Conservation (phyloP, 371 early-diverging fungal genomes). For the Syncephalastrum racemosum region DNA sequence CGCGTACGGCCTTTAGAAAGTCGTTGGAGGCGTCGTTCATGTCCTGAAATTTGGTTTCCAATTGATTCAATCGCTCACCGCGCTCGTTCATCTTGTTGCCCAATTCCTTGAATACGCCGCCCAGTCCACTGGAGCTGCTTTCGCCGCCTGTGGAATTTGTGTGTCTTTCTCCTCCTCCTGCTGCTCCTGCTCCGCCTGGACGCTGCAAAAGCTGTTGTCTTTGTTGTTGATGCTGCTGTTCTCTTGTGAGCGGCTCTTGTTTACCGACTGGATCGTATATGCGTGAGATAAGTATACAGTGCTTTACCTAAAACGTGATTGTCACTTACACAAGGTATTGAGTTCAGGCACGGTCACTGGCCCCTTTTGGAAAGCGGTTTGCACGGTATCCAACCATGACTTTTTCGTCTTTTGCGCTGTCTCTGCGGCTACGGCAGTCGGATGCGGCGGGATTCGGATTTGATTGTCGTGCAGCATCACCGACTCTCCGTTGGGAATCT, state of each 20-base stretch:
- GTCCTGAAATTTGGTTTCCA: constrained; percentile 54
- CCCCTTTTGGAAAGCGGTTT: constrained; percentile 44
- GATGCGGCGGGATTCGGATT: constrained; percentile 42
- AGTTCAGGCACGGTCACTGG: constrained; percentile 44
- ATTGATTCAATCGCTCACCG: constrained; percentile 47
- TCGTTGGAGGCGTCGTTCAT: constrained; percentile 52
- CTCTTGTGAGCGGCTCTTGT: constrained; percentile 7
- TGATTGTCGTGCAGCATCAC: constrained; percentile 44
- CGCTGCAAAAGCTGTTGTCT: constrained; percentile 4
- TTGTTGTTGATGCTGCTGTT: background rate
- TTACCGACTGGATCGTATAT: constrained; percentile 11
- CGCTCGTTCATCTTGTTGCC: constrained; percentile 55
- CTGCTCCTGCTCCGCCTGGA: too few species aligned
- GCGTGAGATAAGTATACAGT: too few species aligned
- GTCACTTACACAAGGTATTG: constrained; percentile 48
- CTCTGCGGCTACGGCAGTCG: constrained; percentile 14
- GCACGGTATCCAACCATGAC: constrained; percentile 50
- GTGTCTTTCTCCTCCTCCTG: too few species aligned
- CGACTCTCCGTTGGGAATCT: constrained; percentile 30
- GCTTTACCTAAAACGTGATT: too few species aligned
- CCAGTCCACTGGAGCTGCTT: constrained; percentile 11
- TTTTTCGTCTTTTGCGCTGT: constrained; percentile 25
- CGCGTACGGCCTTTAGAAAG: constrained; percentile 54
- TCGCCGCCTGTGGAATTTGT: constrained; percentile 18
- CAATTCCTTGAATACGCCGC: constrained; percentile 48